These are phyloP conservation scores for Spathaspora sp. DNA, from an alignment of 1,139 yeast genomes.

Conservation along the genomic window DNA sequence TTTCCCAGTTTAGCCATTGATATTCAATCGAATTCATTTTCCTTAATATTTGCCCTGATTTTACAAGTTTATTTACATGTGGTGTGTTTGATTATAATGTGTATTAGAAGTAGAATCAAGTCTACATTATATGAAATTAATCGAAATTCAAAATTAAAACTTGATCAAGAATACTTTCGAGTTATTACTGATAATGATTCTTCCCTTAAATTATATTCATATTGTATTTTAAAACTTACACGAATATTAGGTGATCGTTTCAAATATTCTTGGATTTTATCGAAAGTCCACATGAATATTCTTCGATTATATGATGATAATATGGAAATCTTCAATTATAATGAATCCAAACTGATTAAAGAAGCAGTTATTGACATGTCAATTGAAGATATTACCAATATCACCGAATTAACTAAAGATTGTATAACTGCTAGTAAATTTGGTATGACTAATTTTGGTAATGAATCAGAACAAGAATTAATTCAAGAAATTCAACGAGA, in stretches of 20 bases:
- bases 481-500: slow-evolving; percentile 10
- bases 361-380: slow-evolving; percentile 5
- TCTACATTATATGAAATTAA: slow-evolving; percentile 6
- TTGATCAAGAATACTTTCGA: slow-evolving; percentile 1
- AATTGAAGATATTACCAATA: slow-evolving; percentile 1
- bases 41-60: slow-evolving; percentile 13
- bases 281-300: slow-evolving; percentile 6
- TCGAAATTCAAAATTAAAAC: background rate
- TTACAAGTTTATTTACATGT: slow-evolving; percentile 14
- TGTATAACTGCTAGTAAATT: background rate
- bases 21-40: slow-evolving; percentile 8
- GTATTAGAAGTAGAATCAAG: slow-evolving; percentile 8
- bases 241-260: slow-evolving; percentile 3
- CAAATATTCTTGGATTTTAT: slow-evolving; percentile 8
- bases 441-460: background rate
- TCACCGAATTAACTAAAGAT: slow-evolving; percentile 10
- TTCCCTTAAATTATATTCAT: slow-evolving; percentile 1
- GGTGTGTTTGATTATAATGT: slow-evolving; percentile 6
- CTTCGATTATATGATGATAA: slow-evolving; percentile 4
- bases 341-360: slow-evolving; percentile 2
- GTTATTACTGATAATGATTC: background rate
- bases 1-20: slow-evolving; percentile 9
- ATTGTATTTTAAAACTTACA: slow-evolving; percentile 1
- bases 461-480: slow-evolving; percentile 8
- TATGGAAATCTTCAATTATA: background rate